Base-by-base conservation (phyloP, 192 early-diverging fungal species). In the Backusella circina region DNA sequence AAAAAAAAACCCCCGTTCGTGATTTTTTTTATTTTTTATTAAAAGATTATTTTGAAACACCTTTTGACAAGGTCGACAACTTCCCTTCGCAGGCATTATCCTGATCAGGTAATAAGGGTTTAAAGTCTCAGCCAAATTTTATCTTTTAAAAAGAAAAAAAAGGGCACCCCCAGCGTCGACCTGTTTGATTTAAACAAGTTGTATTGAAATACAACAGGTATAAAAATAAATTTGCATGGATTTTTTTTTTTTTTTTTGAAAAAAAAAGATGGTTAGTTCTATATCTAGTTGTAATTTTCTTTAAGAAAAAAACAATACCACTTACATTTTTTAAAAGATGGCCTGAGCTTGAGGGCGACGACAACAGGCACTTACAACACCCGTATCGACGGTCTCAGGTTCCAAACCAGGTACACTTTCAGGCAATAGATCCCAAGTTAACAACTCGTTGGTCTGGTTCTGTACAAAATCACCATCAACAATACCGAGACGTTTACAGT, bases 371-470 rank as follows among this genome's bases (percentile, higher is more conserved):
- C 68, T 71, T 1, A 85, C 61, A 23, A 85, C 82, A 8, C 84
- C 84, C 8, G 82, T 83, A 33, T 85, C 82, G 15, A 83, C 15
- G 5, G 75, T 81, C 0, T 76, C 72, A 31, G 75, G 41, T 30
- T 81, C 70, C 31, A 79, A 71, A 18, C 79, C 79, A 50, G 79
- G 21, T 41, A 77, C 41, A 0, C 67, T 61, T 3, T 85, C 82
- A 35, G 74, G 71, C 0, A 80, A 61, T 38, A 83, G 54, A 1
- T 35, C 12, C 84, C 84, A 86, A 21, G 80, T 79, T 35, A 91
- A 54, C 72, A 82, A 91, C 35, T 90, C 84, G 77, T 91, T 91
- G 28, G 90, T 90, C 78, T 81, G 79, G 80, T 91, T 91, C 66
- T 88, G 88, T 1, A 79, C 80, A 73, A 91, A 91, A 6, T 1